Base-by-base conservation (phyloP, 2,329 filamentous ascomycete genomes). In the Ramularia collo-cygni region DNA sequence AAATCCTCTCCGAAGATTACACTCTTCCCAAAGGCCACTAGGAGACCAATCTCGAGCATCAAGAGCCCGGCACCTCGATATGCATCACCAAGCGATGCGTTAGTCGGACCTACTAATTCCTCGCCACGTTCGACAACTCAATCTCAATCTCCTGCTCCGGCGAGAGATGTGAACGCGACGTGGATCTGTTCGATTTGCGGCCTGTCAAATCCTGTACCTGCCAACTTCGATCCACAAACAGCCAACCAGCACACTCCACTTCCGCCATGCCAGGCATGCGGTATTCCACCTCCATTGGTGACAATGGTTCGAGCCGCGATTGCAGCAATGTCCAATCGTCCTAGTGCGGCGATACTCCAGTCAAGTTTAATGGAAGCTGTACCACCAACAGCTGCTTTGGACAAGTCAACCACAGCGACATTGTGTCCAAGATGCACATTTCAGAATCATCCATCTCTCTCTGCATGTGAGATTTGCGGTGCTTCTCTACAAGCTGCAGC, bases 161-260 rank as follows among this genome's bases (percentile, higher is more conserved):
- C 73, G 10, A 61, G 10, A 74, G 71, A 56, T 27, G 36, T 58
- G 50, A 76, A 72, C 44, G 86, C 85, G 4, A 95, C 88, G 3
- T 96, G 90, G 90, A 81, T 96, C 14, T 96, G 90, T 66, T 83
- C 85, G 2, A 96, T 96, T 56, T 96, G 90, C 70, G 90, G 85
- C 52, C 93, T 94, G 59, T 90, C 89, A 8, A 96, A 96, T 56
- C 83, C 86, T 0, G 80, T 95, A 1, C 89, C 92, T 1, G 85
- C 85, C 27, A 95, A 95, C 61, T 96, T 96, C 60, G 90, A 96
- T 55, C 85, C 88, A 0, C 74, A 81, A 1, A 81, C 83, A 2
- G 87, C 87, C 7, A 92, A 78, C 46, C 77, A 81, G 14, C 79
- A 87, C 47, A 94, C 85, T 4, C 82, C 81, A 7, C 67, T 95